These are phyloP conservation scores for Kalmusia sp. DNA, from an alignment of 2,329 filamentous ascomycete species.

Conservation along the genomic window DNA sequence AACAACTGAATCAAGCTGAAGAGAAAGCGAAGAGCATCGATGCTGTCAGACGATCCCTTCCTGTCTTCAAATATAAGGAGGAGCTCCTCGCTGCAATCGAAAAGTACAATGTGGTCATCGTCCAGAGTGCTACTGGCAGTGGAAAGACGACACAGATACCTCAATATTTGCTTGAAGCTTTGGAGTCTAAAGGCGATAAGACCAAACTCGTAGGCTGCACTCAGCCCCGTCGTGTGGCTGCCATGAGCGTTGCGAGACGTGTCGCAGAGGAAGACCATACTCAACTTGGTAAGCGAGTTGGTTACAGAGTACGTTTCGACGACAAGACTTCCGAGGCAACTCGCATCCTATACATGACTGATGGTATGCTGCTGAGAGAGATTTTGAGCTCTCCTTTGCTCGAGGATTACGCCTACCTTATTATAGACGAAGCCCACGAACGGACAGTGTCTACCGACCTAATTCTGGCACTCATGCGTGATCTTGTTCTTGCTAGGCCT, in stretches of 20 bases:
- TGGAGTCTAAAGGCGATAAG: slow-evolving; percentile 40
- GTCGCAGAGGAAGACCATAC: slow-evolving; percentile 94
- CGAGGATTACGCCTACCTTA: slow-evolving; percentile 81
- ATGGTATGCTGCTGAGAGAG: slow-evolving; percentile 91
- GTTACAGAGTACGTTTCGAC: slow-evolving; percentile 94
- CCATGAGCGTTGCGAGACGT: slow-evolving; percentile 96
- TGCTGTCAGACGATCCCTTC: slow-evolving; percentile 87
- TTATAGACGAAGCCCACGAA: slow-evolving; percentile 98
- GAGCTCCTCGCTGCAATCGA: slow-evolving; percentile 86
- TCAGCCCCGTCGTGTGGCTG: slow-evolving; percentile 91
- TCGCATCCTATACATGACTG: slow-evolving; percentile 93
- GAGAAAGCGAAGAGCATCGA: slow-evolving; percentile 87
- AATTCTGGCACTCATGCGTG: slow-evolving; percentile 84
- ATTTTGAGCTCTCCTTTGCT: slow-evolving; percentile 89
- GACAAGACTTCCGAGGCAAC: slow-evolving; percentile 92
- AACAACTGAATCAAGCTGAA: slow-evolving; percentile 87
- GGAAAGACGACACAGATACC: slow-evolving; percentile 96
- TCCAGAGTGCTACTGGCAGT: slow-evolving; percentile 91
- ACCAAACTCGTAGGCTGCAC: slow-evolving; percentile 91
- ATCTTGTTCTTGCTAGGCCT: slow-evolving; percentile 80
- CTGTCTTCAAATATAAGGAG: slow-evolving; percentile 87
- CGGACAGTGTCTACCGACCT: slow-evolving; percentile 91
- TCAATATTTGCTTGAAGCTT: slow-evolving; percentile 82
- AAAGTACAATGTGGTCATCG: slow-evolving; percentile 86
- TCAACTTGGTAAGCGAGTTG: slow-evolving; percentile 89